These are phyloP conservation scores for Entomortierella chlamydospora DNA, from an alignment of 192 early-diverging fungal species.

Conservation along the genomic window DNA sequence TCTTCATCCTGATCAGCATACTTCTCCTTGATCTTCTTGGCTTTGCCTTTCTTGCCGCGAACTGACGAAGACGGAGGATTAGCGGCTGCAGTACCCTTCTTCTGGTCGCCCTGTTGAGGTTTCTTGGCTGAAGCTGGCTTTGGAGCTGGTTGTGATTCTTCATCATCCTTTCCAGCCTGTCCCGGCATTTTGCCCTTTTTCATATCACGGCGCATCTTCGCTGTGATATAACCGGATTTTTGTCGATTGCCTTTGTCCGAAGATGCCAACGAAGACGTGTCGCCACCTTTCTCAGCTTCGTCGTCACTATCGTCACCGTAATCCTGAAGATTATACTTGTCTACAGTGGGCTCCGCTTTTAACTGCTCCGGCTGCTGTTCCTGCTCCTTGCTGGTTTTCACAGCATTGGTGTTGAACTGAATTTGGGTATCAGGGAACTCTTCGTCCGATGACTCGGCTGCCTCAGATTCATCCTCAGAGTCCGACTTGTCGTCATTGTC, in stretches of 20 bases:
- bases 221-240: slow-evolving; percentile 67
- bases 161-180: slow-evolving; percentile 9
- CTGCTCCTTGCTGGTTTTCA: slow-evolving; percentile 16
- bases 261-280: slow-evolving; percentile 41
- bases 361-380: not conserved
- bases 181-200: slow-evolving; percentile 68
- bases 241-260: slow-evolving; percentile 23
- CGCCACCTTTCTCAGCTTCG: slow-evolving; percentile 53
- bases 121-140: slow-evolving; percentile 22
- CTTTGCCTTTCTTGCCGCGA: slow-evolving; percentile 90
- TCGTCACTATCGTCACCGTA: slow-evolving; percentile 63
- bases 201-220: slow-evolving; percentile 86
- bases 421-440: slow-evolving; percentile 67
- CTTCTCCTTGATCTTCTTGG: slow-evolving; percentile 93
- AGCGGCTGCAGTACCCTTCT: slow-evolving; percentile 23
- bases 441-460: slow-evolving; percentile 55
- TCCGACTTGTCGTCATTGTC: slow-evolving; percentile 27
- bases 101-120: slow-evolving; percentile 11
- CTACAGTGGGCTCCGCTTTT: slow-evolving; percentile 16
- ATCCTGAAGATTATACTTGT: slow-evolving; percentile 66
- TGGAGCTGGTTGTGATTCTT: slow-evolving; percentile 30
- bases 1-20: slow-evolving; percentile 97
- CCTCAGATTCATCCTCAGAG: slow-evolving; percentile 47
- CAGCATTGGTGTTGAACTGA: slow-evolving; percentile 36
- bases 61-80: slow-evolving; percentile 32